A percentile compares a stretch with the other conserved stretches of the same genome.
Conservation (phyloP, 306 rosid species). For the Trifolium subterraneum region DNA sequence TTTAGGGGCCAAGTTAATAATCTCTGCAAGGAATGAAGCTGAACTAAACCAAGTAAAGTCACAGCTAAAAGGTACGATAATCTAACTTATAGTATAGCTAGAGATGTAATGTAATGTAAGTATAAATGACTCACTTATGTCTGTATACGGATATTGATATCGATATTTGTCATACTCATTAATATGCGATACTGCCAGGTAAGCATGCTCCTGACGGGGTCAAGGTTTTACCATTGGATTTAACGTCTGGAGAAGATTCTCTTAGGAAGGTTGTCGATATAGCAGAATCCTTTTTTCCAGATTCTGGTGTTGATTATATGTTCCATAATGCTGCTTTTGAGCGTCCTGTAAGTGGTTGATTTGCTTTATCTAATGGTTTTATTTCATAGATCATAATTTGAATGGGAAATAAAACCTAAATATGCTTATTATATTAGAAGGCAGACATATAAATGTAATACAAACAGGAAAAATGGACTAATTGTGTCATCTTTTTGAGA, state of each 20-base stretch:
- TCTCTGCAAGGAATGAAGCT: constrained; percentile 89
- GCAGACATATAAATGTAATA: constrained; percentile 14
- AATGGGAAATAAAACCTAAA: constrained; percentile 13
- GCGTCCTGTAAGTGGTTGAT: constrained; percentile 82
- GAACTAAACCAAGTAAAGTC: constrained; percentile 76
- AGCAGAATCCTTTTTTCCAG: constrained; percentile 76
- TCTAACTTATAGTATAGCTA: constrained; percentile 19
- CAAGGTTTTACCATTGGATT: constrained; percentile 80
- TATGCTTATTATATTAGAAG: constrained; percentile 18
- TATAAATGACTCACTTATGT: not conserved
- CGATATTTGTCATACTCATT: constrained; percentile 9
- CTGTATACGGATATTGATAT: constrained; percentile 14
- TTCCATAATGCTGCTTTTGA: constrained; percentile 94
- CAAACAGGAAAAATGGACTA: not conserved
- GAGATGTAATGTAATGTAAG: constrained; percentile 5
- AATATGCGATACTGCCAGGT: constrained; percentile 54
- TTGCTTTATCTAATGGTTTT: constrained; percentile 36
- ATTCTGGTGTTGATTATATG: constrained; percentile 88
- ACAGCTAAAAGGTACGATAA: constrained; percentile 69
- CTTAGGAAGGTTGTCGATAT: constrained; percentile 71
- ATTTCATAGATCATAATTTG: constrained; percentile 27
- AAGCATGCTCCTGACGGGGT: constrained; percentile 78
- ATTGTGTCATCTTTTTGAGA: not conserved
- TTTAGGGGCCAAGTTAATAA: constrained; percentile 88
- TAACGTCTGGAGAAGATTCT: constrained; percentile 77